Conservation (phyloP, 208 protist species). For the Angomonas ambiguus region DNA sequence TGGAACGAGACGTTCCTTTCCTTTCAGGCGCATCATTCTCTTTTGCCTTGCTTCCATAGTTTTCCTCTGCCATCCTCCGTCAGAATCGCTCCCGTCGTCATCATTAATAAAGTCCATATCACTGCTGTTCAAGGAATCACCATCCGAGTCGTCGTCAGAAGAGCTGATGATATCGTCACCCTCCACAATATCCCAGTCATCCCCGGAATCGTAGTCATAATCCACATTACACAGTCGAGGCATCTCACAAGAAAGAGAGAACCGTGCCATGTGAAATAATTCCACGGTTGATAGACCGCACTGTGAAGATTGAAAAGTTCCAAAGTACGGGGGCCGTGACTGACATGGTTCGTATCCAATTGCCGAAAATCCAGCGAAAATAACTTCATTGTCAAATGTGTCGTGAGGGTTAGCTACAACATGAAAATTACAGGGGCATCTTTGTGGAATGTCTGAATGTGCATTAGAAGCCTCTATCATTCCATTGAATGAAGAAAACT, state of each 20-base stretch:
- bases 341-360: conserved; percentile 84
- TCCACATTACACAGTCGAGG: conserved; percentile 74
- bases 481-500: conserved; percentile 28
- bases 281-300: conserved; percentile 45
- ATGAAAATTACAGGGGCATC: conserved; percentile 59
- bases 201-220: conserved; percentile 86
- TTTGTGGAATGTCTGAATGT: not conserved
- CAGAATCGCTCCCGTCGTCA: conserved; percentile 57
- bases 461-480: conserved; percentile 47
- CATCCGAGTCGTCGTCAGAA: conserved; percentile 8
- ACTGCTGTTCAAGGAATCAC: conserved; percentile 39
- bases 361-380: conserved; percentile 76
- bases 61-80: conserved; percentile 65
- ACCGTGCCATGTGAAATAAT: conserved; percentile 48
- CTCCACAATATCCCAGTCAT: conserved; percentile 80
- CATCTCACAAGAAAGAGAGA: conserved; percentile 37
- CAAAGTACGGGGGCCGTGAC: conserved; percentile 81
- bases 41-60: conserved; percentile 70
- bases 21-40: conserved; percentile 62
- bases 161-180: conserved; percentile 48
- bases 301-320: conserved; percentile 70
- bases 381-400: conserved; percentile 60
- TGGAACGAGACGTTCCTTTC: conserved; percentile 79
- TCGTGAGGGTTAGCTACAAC: conserved; percentile 22
- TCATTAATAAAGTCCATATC: conserved; percentile 82